Base-by-base conservation (phyloP, 1,284 basidiomycete genomes). In the Ustilago xerochloae region DNA sequence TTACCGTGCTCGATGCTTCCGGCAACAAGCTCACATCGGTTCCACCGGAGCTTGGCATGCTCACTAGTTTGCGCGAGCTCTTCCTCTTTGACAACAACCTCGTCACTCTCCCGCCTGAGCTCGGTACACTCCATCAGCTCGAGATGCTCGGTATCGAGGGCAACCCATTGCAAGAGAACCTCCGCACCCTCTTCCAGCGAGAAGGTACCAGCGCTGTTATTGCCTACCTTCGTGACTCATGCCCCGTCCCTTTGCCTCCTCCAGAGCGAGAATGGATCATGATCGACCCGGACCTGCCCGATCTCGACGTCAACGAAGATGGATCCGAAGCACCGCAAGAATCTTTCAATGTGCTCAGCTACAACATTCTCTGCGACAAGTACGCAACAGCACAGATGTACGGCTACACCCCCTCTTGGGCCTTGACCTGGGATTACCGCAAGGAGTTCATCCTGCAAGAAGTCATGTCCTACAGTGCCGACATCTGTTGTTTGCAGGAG, bases 321-420 rank as follows among this genome's bases (percentile, higher is more conserved):
- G 67, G 33, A 1, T 30, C 58, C n/a, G 57, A 71, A 13, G 83
- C 84, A 36, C 79, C 83, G 6, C 74, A 80, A 15, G 87, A 88
- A 85, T 90, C 90, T 7, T 91, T 97, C 86, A 92, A 90, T 61
- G 88, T 93, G 28, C 87, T 98, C 39, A 92, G 89, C 81, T 98
- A 96, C 88, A 99, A 99, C 85, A 94, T 98, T 71, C 90, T 99
- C 13, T 97, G 93, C 85, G 93, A 96, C 81, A 90, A 90, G 82
- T 92, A 90, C 81, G 97, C 97, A 16, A 96, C 96, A 24, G 89
- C 91, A 78, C 88, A 90, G 71, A 87, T 97, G 85, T 99, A 99
- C 85, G 94, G 94, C 10, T 99, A 99, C 86, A 98, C 96, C 0
- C 96, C 97, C 1, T 89, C 91, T 6, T 98, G 96, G 95, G 97